Evolutionary conservation across 352 stramenopile genomes (phyloP).

Genomic region (Peronospora belbahrii): DNA sequence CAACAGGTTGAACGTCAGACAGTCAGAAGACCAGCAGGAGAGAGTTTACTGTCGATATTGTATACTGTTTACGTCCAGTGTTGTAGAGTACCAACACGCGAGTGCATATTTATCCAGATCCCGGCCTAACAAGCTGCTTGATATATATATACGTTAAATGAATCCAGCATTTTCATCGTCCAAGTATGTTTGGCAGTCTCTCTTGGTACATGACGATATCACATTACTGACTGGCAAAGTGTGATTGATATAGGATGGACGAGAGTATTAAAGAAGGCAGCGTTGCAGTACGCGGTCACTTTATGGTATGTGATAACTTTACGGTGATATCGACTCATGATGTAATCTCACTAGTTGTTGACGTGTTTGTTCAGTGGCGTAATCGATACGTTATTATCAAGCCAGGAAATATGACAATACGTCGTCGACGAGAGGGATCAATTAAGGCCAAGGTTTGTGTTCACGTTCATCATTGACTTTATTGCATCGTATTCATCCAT

Average conservation of each 20-base stretch:
- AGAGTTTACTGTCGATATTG: not conserved
- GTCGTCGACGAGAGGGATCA: slow-evolving; percentile 31
- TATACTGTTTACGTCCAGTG: too few relatives aligned
- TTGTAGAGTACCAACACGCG: too few relatives aligned
- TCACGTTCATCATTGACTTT: not conserved
- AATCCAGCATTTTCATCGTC: slow-evolving; percentile 18
- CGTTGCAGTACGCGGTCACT: slow-evolving; percentile 51
- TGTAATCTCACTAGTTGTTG: slow-evolving; percentile 1
- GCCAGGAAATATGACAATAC: slow-evolving; percentile 40
- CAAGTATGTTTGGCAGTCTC: slow-evolving; percentile 10
- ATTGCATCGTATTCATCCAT: not conserved
- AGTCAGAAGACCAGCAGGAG: slow-evolving; percentile 14
- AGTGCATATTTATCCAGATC: too few relatives aligned
- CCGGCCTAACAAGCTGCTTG: slow-evolving; percentile 1
- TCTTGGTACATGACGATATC: not conserved
- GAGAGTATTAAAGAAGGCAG: slow-evolving; percentile 50
- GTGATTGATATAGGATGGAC: slow-evolving; percentile 15
- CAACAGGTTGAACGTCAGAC: slow-evolving; percentile 10
- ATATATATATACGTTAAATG: slow-evolving; percentile 10
- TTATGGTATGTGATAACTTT: slow-evolving; percentile 32
- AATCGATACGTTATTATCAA: slow-evolving; percentile 56
- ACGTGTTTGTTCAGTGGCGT: slow-evolving; percentile 37
- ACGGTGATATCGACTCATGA: not conserved
- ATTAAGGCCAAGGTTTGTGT: slow-evolving; percentile 47
- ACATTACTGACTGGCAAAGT: not conserved